A percentile compares a stretch with the other conserved stretches of the same genome.
Conservation (phyloP, 345 rosid genomes). For the Turnera subulata region DNA sequence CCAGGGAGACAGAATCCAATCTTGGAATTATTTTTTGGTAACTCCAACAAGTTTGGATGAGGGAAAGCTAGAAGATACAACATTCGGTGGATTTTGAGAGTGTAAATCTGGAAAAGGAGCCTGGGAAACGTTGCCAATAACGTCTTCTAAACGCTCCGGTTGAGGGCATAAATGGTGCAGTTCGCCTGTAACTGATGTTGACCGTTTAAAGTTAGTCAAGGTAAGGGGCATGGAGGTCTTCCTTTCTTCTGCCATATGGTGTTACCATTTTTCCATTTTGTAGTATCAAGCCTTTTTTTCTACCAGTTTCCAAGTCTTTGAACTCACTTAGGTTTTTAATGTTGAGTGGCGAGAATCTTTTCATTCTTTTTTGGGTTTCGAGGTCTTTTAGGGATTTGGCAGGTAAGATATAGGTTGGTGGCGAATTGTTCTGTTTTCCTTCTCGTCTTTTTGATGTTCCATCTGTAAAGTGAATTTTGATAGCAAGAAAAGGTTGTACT, state of each 20-base stretch:
- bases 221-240: constrained; percentile 41
- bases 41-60: constrained; percentile 37
- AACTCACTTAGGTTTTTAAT: constrained; percentile 28
- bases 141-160: constrained; percentile 39
- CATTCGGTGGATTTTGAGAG: constrained; percentile 29
- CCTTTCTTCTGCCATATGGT: constrained; percentile 32
- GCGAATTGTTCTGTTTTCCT: constrained; percentile 25
- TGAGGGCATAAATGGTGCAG: constrained; percentile 28
- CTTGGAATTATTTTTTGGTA: constrained; percentile 37
- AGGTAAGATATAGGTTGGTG: constrained; percentile 41
- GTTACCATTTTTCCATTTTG: constrained; percentile 26
- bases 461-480: constrained; percentile 71
- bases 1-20: constrained; percentile 31
- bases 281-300: constrained; percentile 18
- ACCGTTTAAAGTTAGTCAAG: constrained; percentile 41
- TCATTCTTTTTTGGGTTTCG: constrained; percentile 27
- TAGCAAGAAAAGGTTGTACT: constrained; percentile 44
- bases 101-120: constrained; percentile 27
- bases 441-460: constrained; percentile 23
- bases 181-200: constrained; percentile 42
- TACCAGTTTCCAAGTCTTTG: constrained; percentile 13
- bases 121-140: constrained; percentile 24
- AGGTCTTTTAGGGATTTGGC: constrained; percentile 30
- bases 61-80: constrained; percentile 26
- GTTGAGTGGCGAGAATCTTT: constrained; percentile 42